Base-by-base conservation (phyloP, 805 yeast genomes). In the Debaryomyces maramus region DNA sequence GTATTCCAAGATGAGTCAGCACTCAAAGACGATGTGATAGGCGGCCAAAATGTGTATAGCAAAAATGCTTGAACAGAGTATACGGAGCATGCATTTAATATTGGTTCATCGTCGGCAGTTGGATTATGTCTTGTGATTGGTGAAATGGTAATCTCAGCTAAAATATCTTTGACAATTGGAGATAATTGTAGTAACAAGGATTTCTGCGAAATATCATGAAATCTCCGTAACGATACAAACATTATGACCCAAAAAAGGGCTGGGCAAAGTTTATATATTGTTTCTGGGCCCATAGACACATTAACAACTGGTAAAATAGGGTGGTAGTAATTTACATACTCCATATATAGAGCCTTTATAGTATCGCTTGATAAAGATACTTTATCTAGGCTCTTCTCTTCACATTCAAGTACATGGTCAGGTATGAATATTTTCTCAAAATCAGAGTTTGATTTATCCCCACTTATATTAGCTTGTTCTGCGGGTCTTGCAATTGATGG, bases 1-100 rank as follows among this genome's bases (percentile, higher is more conserved):
- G 97, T 88, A 57, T 86, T 88, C 96, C 97, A 91, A 3, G 96
- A 85, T 6, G 96, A 85, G 57, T 93, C 98, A 0, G 98, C 96
- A 61, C 95, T 86, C 34, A 93, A 72, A 0, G 97, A 89, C 0
- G 98, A 88, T 0, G 97, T 88, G 27, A 90, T 74, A 3, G 97
- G 97, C 0, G 98, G 98, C 99, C 98, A 91, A 58, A 84, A 80
- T 0, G 97, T 84, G 61, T 86, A 88, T 2, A 91, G 67, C 19
- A 91, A 64, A 47, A 91, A 84, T 0, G 97, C 97, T 60, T 91
- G 99, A 0, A 91, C 97, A 0, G 96, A 85, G 56, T 84, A 91
- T 0, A 91, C 97, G 16, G 95, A 84, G 4, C 96, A 87, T 2
- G 89, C 91, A 52, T 90, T 90, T 54, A 88, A 70, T 9, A 86